These are phyloP conservation scores for Erodium chrysanthum DNA, from an alignment of 441 rosid genomes.

Conservation along the genomic window DNA sequence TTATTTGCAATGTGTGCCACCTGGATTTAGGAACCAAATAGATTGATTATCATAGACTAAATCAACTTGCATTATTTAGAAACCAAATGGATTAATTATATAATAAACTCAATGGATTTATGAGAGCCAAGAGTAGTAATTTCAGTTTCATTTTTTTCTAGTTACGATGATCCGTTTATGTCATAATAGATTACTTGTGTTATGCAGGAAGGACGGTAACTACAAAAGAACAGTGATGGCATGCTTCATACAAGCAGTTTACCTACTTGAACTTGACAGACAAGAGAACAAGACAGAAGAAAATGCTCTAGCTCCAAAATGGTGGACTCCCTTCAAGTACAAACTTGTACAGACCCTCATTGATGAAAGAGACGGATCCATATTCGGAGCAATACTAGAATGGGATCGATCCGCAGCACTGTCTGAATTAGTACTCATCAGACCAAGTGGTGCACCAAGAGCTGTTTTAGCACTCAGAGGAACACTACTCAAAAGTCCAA, in stretches of 20 bases:
- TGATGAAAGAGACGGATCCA: conserved; percentile 75
- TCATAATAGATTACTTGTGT: not conserved
- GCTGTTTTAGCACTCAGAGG: conserved; percentile 75
- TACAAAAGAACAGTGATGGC: conserved; percentile 77
- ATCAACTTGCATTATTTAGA: too few relatives aligned
- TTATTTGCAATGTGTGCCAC: too few relatives aligned
- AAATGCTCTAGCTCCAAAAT: conserved; percentile 72
- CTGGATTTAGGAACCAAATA: too few relatives aligned
- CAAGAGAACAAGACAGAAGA: conserved; percentile 61
- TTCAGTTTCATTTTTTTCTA: too few relatives aligned
- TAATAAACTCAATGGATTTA: too few relatives aligned
- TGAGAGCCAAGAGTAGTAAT: too few relatives aligned
- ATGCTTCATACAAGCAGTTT: conserved; percentile 86
- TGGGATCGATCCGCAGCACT: conserved; percentile 85
- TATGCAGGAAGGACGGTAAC: conserved; percentile 66
- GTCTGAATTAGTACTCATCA: conserved; percentile 54
- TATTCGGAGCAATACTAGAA: conserved; percentile 76
- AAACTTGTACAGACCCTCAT: conserved; percentile 51
- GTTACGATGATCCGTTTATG: too few relatives aligned
- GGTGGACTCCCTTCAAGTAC: conserved; percentile 88
- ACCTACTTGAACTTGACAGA: conserved; percentile 78
- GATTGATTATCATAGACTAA: too few relatives aligned
- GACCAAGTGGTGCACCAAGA: conserved; percentile 86
- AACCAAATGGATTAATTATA: too few relatives aligned
- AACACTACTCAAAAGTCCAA: conserved; percentile 64